Evolutionary conservation across 2,329 filamentous ascomycete genomes (phyloP), one percentile per base, ranked within the genome.

Genomic region (Neurospora sp.): DNA sequence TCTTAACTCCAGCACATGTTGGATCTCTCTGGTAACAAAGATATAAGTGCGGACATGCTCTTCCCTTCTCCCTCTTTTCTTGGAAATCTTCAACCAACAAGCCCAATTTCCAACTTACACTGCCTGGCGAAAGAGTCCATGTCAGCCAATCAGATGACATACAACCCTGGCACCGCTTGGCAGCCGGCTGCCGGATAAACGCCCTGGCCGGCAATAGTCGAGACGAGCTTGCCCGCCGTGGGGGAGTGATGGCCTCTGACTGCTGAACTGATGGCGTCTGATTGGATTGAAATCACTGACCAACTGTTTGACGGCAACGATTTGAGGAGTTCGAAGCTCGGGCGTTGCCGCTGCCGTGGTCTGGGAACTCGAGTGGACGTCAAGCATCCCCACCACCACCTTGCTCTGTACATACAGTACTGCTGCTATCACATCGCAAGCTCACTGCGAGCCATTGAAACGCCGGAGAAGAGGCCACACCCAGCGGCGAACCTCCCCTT

Each of bases 391-490:
- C 52, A 62, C 52, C 52, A 62, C 52, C 52, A 62, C 52, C 28
- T 62, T 62, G 28, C 11, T 23, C 19, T 23, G 19, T 52, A 11
- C 33, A 36, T 36, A 36, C 33, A 33, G 5, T 39, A 12, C 41
- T 38, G 33, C 10, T 52, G 43, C 43, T 62, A 52, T 65, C 69
- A 72, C 23, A 72, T 70, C 71, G 52, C 68, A 67, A 72, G 70
- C 73, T 72, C 73, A 73, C 70, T 72, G 71, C 71, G 71, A 73
- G 75, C 77, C 75, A 77, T 77, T 78, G 76, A 74, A 74, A 73
- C 74, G 69, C 52, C 52, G 73, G 75, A 75, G 74, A 76, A 74
- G 76, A 75, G 75, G 76, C 74, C 70, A 72, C 74, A 69, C 73
- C 71, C 69, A 72, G 72, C 75, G 74, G 72, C 72, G 74, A 70